Evolutionary conservation across 352 stramenopile genomes (phyloP).

Genomic region (Elongisporangium prolatum): DNA sequence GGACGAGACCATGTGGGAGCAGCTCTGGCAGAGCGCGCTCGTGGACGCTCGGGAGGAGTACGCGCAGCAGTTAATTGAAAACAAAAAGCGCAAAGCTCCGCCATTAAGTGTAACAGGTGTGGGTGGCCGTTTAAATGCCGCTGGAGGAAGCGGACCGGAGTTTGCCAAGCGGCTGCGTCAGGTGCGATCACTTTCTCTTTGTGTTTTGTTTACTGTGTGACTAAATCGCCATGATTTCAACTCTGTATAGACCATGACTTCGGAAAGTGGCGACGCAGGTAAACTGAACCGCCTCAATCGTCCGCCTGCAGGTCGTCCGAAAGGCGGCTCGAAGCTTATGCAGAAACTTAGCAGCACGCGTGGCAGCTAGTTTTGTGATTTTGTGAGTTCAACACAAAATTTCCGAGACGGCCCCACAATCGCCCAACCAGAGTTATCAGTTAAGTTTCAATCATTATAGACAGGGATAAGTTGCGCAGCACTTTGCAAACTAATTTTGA

Average conservation of each 20-base stretch:
- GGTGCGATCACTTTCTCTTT: slow-evolving; percentile 12
- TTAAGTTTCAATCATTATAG: too few relatives aligned
- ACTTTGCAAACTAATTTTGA: too few relatives aligned
- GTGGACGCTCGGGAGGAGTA: slow-evolving; percentile 59
- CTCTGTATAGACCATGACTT: neutral
- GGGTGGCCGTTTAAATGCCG: slow-evolving; percentile 1
- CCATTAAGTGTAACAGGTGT: neutral
- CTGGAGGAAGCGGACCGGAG: slow-evolving; percentile 12
- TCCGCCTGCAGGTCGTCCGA: neutral
- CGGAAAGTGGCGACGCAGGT: neutral
- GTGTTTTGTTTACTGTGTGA: neutral
- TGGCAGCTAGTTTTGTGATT: slow-evolving; percentile 4
- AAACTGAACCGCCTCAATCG: neutral
- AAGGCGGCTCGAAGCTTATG: slow-evolving; percentile 52
- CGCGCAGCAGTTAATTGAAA: slow-evolving; percentile 33
- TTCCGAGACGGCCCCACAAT: too few relatives aligned
- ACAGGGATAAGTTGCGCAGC: too few relatives aligned
- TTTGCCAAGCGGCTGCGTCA: slow-evolving; percentile 51
- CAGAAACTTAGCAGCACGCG: slow-evolving; percentile 55
- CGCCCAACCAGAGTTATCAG: too few relatives aligned
- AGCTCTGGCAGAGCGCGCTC: slow-evolving; percentile 46
- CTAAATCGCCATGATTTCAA: neutral
- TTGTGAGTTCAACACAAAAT: too few relatives aligned
- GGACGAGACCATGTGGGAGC: slow-evolving; percentile 27
- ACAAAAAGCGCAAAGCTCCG: slow-evolving; percentile 16